These are phyloP conservation scores for Tricholoma matsutake DNA, from an alignment of 768 basidiomycete species.

Conservation along the genomic window DNA sequence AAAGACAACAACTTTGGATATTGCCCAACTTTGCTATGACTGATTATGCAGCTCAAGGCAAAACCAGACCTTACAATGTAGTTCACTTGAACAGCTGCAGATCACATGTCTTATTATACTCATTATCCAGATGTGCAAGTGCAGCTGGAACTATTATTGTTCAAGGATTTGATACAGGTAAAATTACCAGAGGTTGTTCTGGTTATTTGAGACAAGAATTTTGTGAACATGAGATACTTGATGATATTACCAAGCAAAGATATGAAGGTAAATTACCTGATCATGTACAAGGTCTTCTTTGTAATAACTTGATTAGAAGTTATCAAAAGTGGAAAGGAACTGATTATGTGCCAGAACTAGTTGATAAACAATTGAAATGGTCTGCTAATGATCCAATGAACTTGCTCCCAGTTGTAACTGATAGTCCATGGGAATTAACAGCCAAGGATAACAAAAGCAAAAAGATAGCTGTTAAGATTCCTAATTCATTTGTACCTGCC, in stretches of 20 bases:
- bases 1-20: no score
- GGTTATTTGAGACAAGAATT: neutral
- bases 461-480: neutral
- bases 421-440: no score
- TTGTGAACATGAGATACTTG: neutral
- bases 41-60: no score
- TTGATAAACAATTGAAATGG: no score
- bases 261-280: no score
- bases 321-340: no score
- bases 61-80: neutral
- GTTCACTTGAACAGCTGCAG: neutral
- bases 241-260: no score
- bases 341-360: no score
- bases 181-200: neutral
- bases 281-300: no score
- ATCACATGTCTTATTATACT: neutral
- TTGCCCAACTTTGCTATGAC: neutral
- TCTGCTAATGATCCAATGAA: no score
- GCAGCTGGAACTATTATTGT: neutral
- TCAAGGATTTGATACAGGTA: neutral
- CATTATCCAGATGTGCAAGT: no score
- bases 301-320: neutral
- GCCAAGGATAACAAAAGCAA: neutral
- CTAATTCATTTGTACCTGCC: neutral
- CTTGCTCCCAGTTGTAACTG: no score